phyloP scores from a whole-genome alignment of 768 basidiomycete genomes.

The Psilocybe cyanescens region DNA sequence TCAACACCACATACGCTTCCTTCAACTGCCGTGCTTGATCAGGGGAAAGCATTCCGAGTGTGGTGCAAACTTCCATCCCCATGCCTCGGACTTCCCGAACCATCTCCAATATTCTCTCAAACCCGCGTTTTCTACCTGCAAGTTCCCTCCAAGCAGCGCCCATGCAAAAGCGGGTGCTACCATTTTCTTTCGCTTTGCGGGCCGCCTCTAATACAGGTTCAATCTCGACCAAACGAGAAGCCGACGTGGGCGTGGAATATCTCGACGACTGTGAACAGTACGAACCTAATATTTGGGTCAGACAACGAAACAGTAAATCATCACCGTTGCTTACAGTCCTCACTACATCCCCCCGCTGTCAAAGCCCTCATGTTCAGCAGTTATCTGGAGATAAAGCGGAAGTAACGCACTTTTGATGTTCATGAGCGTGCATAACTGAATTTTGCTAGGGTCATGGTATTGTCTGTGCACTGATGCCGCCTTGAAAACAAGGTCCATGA shows the following conservation, averaged over 20 bases:
- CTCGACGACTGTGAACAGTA: constrained; percentile 99
- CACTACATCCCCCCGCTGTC: constrained; percentile 90
- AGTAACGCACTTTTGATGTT: constrained; percentile 92
- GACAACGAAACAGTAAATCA: background rate
- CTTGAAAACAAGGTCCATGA: constrained; percentile 88
- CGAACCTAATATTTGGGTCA: constrained; percentile 58
- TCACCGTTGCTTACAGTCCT: constrained; percentile 73
- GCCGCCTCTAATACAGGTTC: constrained; percentile 95
- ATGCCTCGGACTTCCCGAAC: constrained; percentile 88
- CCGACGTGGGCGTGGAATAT: constrained; percentile 87
- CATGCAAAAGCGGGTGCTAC: constrained; percentile 98
- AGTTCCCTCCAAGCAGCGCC: constrained; percentile 98
- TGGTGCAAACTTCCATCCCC: constrained; percentile 99
- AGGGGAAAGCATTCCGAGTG: constrained; percentile 94
- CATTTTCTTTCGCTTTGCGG: constrained; percentile 92
- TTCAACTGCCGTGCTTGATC: constrained; percentile 93
- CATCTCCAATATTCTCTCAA: constrained; percentile 92
- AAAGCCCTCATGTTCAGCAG: constrained; percentile 16
- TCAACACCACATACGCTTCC: constrained; percentile 71
- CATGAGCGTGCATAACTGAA: constrained; percentile 97
- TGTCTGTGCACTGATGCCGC: constrained; percentile 85
- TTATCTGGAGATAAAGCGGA: constrained; percentile 26
- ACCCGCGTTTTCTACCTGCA: constrained; percentile 89
- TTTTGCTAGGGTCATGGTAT: constrained; percentile 85
- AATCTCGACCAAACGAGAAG: constrained; percentile 83